These are phyloP conservation scores for Myriosclerotinia duriaeana DNA, from an alignment of 2,329 filamentous ascomycete genomes.

Conservation along the genomic window DNA sequence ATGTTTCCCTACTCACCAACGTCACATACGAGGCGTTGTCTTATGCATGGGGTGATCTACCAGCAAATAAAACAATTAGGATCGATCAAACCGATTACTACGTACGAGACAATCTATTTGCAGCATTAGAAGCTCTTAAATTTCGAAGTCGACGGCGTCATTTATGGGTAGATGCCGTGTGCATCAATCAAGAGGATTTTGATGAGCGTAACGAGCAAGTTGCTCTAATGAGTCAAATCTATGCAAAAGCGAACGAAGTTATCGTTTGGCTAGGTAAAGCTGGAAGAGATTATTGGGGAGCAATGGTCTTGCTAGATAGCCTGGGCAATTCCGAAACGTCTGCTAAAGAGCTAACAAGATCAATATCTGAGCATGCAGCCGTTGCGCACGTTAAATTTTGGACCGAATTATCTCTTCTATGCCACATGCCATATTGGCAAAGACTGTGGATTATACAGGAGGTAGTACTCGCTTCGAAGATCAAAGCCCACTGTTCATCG, in stretches of 20 bases:
- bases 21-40: constrained; percentile 25
- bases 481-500: constrained; percentile 20
- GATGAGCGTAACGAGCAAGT: constrained; percentile 22
- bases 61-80: constrained; percentile 9
- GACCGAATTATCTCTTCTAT: constrained; percentile 16
- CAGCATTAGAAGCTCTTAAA: constrained; percentile 11
- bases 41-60: constrained; percentile 23
- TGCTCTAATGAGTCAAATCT: constrained; percentile 21
- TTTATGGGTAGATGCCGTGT: constrained; percentile 21
- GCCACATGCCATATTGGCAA: constrained; percentile 21
- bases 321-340: constrained; percentile 11
- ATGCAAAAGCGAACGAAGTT: constrained; percentile 16
- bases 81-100: constrained; percentile 15
- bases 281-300: constrained; percentile 22
- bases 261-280: constrained; percentile 20
- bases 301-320: constrained; percentile 19
- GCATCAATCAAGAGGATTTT: constrained; percentile 23
- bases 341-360: constrained; percentile 13
- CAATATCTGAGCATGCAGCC: constrained; percentile 10
- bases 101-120: constrained; percentile 19
- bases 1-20: constrained; percentile 20
- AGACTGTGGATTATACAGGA: constrained; percentile 22
- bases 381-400: constrained; percentile 19
- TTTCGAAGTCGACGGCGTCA: constrained; percentile 10
- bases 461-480: constrained; percentile 23